phyloP scores from a whole-genome alignment of 1,139 yeast species.

The Pichia sp. region DNA sequence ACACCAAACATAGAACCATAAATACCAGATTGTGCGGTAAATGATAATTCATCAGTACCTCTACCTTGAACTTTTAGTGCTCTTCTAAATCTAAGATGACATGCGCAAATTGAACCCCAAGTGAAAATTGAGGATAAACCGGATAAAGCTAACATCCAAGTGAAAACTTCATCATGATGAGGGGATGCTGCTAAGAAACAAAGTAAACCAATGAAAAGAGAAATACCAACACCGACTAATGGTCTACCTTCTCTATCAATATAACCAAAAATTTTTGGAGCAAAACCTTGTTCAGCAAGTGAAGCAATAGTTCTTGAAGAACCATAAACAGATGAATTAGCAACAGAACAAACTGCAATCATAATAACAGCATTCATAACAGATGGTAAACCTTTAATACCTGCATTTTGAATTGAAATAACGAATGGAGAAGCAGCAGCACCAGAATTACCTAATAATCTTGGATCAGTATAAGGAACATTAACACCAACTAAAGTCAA shows the following conservation, averaged over 20 bases:
- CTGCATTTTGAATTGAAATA: slow-evolving; percentile 57
- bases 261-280: slow-evolving; percentile 68
- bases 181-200: slow-evolving; percentile 68
- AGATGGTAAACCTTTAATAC: slow-evolving; percentile 57
- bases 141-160: slow-evolving; percentile 78
- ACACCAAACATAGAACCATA: slow-evolving; percentile 66
- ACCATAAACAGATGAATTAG: slow-evolving; percentile 72
- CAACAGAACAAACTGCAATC: slow-evolving; percentile 63
- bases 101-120: slow-evolving; percentile 73
- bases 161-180: slow-evolving; percentile 60
- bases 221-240: slow-evolving; percentile 53
- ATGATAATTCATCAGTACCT: slow-evolving; percentile 60
- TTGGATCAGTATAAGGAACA: slow-evolving; percentile 55
- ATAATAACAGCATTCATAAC: slow-evolving; percentile 69
- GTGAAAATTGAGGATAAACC: slow-evolving; percentile 81
- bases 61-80: slow-evolving; percentile 67
- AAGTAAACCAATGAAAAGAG: slow-evolving; percentile 57
- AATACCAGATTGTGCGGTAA: slow-evolving; percentile 61
- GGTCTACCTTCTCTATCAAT: slow-evolving; percentile 76
- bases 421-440: slow-evolving; percentile 72
- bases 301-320: slow-evolving; percentile 80
- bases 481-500: slow-evolving; percentile 56
- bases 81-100: slow-evolving; percentile 72
- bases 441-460: slow-evolving; percentile 40
- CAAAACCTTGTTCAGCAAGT: slow-evolving; percentile 73